These are phyloP conservation scores for Flaveria linearis DNA, from an alignment of 129 eudicot species.

Conservation along the genomic window DNA sequence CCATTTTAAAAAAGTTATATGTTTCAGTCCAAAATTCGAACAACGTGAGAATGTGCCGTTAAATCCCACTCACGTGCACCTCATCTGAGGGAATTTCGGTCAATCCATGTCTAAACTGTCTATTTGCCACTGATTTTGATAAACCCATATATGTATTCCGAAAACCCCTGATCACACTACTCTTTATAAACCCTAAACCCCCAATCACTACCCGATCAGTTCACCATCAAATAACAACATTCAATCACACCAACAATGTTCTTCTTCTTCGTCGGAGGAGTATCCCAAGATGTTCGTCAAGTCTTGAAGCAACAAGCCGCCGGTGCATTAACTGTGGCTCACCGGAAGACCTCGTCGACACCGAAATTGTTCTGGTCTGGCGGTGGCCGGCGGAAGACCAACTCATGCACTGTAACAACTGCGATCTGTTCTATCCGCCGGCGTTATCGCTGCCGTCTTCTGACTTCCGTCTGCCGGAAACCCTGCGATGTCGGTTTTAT, in stretches of 20 bases:
- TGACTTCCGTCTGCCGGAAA: conserved; percentile 28
- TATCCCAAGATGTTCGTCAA: conserved; percentile 68
- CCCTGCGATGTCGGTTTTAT: conserved; percentile 50
- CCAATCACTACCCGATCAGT: neutral
- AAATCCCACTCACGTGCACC: no score
- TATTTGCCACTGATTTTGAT: no score
- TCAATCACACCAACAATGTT: conserved; percentile 46
- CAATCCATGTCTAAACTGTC: no score
- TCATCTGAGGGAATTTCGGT: no score
- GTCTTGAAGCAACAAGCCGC: conserved; percentile 67
- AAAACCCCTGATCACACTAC: neutral
- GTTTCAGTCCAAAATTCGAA: no score
- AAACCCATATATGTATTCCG: no score
- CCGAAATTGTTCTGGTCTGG: conserved; percentile 77
- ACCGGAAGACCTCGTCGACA: conserved; percentile 68
- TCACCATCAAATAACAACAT: neutral
- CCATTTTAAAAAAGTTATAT: no score
- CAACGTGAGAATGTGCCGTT: no score
- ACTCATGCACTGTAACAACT: conserved; percentile 58
- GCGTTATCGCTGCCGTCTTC: conserved; percentile 41
- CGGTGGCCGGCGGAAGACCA: conserved; percentile 74
- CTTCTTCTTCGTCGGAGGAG: conserved; percentile 84
- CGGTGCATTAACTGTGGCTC: conserved; percentile 71
- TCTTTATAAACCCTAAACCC: conserved; percentile 19
- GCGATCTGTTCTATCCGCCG: conserved; percentile 72